Conservation (phyloP, 2,329 filamentous ascomycete species). For the Penicillium griseofulvum region DNA sequence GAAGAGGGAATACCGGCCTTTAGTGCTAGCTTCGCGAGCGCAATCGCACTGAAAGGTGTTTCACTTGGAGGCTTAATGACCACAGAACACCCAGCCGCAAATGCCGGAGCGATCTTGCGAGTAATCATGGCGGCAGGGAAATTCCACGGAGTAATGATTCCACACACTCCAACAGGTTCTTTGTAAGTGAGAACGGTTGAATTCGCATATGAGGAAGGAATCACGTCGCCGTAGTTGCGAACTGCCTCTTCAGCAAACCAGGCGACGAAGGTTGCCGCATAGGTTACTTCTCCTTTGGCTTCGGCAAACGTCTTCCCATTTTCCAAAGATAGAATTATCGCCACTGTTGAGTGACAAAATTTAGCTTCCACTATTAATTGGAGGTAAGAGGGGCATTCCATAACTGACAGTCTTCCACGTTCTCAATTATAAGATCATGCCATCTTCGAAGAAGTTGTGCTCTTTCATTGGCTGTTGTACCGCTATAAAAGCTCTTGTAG, state of each 20-base stretch:
- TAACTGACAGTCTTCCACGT: no score
- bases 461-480: neutral
- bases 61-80: conserved; percentile 67
- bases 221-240: conserved; percentile 57
- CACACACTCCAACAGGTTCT: conserved; percentile 66
- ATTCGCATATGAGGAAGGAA: conserved; percentile 57
- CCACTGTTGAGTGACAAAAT: no score
- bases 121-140: conserved; percentile 54
- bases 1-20: conserved; percentile 56
- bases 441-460: neutral
- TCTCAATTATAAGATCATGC: neutral
- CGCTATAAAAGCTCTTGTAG: neutral
- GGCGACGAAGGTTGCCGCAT: conserved; percentile 49
- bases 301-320: neutral
- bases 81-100: conserved; percentile 69
- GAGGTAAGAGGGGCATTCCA: no score
- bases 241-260: conserved; percentile 59
- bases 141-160: conserved; percentile 67
- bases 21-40: conserved; percentile 49
- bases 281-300: conserved; percentile 20
- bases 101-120: conserved; percentile 53
- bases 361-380: no score
- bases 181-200: conserved; percentile 67
- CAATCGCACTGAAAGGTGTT: conserved; percentile 55
- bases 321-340: neutral